A percentile compares a stretch with the other conserved stretches of the same genome.
Evolutionary conservation across 441 rosid genomes (phyloP).

Genomic region (Adansonia gregorii): DNA sequence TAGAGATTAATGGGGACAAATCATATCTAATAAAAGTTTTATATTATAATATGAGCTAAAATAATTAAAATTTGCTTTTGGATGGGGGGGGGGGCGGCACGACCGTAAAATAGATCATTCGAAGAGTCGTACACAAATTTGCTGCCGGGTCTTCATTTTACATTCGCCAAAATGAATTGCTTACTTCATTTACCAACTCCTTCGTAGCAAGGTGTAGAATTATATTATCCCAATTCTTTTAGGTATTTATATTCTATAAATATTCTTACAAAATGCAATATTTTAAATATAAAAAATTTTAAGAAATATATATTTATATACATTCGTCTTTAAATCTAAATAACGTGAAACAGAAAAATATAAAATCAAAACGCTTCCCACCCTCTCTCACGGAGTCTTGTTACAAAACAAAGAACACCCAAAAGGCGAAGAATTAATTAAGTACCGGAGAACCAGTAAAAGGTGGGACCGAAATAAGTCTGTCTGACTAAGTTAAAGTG

Average conservation of each 20-base stretch:
- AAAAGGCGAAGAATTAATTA: constrained; percentile 29
- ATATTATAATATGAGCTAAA: not conserved
- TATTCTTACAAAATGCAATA: too few relatives aligned
- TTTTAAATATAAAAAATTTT: too few relatives aligned
- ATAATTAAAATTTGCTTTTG: not conserved
- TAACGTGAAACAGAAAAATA: too few relatives aligned
- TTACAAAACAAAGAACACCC: not conserved
- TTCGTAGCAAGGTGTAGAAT: too few relatives aligned
- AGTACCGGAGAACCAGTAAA: constrained; percentile 32
- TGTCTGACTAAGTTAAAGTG: constrained; percentile 31
- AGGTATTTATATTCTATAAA: too few relatives aligned
- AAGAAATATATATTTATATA: too few relatives aligned
- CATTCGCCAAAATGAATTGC: constrained; percentile 12
- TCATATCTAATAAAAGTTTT: not conserved
- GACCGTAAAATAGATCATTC: too few relatives aligned
- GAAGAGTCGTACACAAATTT: too few relatives aligned
- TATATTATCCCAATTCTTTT: too few relatives aligned
- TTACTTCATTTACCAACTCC: not conserved
- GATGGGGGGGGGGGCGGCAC: not conserved
- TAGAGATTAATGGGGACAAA: not conserved
- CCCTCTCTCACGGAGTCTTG: not conserved
- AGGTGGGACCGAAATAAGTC: constrained; percentile 29
- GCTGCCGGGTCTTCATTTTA: constrained; percentile 16
- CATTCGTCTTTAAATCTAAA: too few relatives aligned
- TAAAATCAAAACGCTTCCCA: not conserved